Percentiles rank a stretch among this genome's conserved stretches.
These are phyloP conservation scores for Ophiosphaerella narmari DNA, from an alignment of 2,329 filamentous ascomycete species.

Conservation along the genomic window DNA sequence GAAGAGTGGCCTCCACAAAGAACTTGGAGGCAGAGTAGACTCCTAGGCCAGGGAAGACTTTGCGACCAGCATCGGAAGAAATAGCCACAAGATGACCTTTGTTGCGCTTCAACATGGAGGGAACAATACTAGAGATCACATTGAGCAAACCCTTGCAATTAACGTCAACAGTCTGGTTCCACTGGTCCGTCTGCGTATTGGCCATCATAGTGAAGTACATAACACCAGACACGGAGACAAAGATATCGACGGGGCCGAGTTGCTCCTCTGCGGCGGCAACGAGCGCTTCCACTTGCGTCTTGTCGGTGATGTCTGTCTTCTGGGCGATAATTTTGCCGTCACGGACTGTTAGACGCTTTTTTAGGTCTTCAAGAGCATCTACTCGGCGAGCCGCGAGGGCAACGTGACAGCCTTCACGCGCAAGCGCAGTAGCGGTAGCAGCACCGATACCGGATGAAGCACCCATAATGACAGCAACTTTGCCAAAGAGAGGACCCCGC, in stretches of 20 bases:
- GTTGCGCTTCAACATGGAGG: conserved; percentile 71
- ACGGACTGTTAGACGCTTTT: conserved; percentile 61
- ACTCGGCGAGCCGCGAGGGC: conserved; percentile 73
- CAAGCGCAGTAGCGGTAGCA: conserved; percentile 71
- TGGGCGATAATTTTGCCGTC: conserved; percentile 70
- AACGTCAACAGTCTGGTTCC: conserved; percentile 81
- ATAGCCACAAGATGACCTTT: conserved; percentile 78
- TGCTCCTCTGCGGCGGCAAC: conserved; percentile 62
- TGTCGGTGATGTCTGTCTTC: conserved; percentile 73
- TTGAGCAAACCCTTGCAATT: conserved; percentile 84
- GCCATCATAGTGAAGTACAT: conserved; percentile 93
- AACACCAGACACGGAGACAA: conserved; percentile 80
- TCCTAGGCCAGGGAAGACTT: conserved; percentile 79
- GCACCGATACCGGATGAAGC: conserved; percentile 81
- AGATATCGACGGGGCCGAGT: conserved; percentile 75
- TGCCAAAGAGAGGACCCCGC: conserved; percentile 66
- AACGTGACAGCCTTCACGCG: conserved; percentile 71
- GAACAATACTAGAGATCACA: conserved; percentile 71
- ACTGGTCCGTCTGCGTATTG: conserved; percentile 73
- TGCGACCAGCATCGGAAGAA: conserved; percentile 79
- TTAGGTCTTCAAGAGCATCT: conserved; percentile 70
- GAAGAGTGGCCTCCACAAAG: conserved; percentile 83
- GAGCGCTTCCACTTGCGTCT: conserved; percentile 68
- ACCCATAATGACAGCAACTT: conserved; percentile 77
- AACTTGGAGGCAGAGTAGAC: conserved; percentile 85